phyloP scores from a whole-genome alignment of 2,329 filamentous ascomycete genomes.

The Coleophoma eucalyptorum region DNA sequence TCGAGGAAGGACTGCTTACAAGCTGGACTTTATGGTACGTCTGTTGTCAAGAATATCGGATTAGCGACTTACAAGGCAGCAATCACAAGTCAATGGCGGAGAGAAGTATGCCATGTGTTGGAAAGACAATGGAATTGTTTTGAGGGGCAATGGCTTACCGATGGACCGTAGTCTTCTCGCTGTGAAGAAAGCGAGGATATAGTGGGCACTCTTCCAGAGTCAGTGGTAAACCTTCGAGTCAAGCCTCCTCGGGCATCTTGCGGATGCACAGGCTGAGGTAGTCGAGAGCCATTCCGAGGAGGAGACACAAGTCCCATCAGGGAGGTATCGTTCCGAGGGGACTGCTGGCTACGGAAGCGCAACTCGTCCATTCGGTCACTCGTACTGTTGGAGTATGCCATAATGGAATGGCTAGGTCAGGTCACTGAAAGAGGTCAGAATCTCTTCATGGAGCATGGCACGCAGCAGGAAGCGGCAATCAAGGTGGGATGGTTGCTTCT shows the following conservation, averaged over 20 bases:
- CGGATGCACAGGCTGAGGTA: constrained; percentile 50
- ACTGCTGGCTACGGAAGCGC: constrained; percentile 74
- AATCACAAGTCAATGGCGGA: too few relatives aligned
- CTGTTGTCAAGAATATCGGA: constrained; percentile 30
- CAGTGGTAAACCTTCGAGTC: constrained; percentile 91
- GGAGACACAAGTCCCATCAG: constrained; percentile 74
- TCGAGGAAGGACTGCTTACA: constrained; percentile 47
- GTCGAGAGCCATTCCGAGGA: constrained; percentile 64
- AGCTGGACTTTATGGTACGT: constrained; percentile 72
- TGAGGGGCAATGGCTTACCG: constrained; percentile 19
- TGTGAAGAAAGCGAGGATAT: constrained; percentile 42
- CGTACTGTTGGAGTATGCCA: constrained; percentile 62
- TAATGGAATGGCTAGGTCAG: constrained; percentile 31
- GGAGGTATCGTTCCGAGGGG: constrained; percentile 70
- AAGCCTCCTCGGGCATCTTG: constrained; percentile 73
- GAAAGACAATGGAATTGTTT: too few relatives aligned
- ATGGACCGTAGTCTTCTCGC: constrained; percentile 26
- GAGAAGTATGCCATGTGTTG: too few relatives aligned
- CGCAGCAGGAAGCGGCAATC: background rate
- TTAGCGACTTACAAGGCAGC: constrained; percentile 3
- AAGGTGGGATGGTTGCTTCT: background rate
- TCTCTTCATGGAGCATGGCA: constrained; percentile 2
- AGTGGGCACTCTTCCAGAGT: constrained; percentile 78
- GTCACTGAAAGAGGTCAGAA: constrained; percentile 19
- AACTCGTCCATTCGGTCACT: constrained; percentile 73